Evolutionary conservation across 2,329 filamentous ascomycete species (phyloP).

Genomic region (Trichoderma atrobrunneum): DNA sequence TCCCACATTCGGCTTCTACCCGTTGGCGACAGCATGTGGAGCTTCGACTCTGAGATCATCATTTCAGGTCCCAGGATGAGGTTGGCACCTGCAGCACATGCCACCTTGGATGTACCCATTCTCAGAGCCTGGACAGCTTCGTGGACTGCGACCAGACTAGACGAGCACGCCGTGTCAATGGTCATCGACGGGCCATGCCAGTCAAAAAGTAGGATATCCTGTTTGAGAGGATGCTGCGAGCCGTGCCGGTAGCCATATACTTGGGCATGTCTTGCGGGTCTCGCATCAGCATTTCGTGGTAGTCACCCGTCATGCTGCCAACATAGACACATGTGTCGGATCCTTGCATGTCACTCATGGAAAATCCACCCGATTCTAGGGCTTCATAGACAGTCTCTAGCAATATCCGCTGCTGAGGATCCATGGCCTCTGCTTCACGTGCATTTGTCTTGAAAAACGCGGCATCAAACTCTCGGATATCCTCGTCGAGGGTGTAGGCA

Average conservation of each 20-base stretch:
- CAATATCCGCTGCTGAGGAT: constrained; percentile 43
- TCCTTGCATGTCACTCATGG: constrained; percentile 28
- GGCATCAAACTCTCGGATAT: constrained; percentile 35
- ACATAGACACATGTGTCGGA: constrained; percentile 28
- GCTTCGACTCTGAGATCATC: constrained; percentile 17
- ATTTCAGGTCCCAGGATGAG: constrained; percentile 28
- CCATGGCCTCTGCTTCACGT: constrained; percentile 39
- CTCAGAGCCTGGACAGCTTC: constrained; percentile 33
- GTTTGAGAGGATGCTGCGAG: constrained; percentile 34
- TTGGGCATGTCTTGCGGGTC: constrained; percentile 20
- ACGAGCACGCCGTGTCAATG: constrained; percentile 37
- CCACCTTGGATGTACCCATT: constrained; percentile 30
- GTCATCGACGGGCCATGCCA: constrained; percentile 30
- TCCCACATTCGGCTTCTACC: constrained; percentile 41
- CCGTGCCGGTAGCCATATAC: constrained; percentile 29
- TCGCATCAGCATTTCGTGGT: constrained; percentile 15
- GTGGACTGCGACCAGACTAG: constrained; percentile 19
- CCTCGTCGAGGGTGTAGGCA: constrained; percentile 38
- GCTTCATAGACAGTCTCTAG: constrained; percentile 42
- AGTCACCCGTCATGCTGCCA: constrained; percentile 26
- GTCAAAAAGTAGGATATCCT: constrained; percentile 26
- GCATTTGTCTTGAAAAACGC: constrained; percentile 41
- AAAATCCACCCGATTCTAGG: constrained; percentile 36
- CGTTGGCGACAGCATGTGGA: constrained; percentile 39
- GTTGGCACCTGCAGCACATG: constrained; percentile 36